A percentile compares a stretch with the other conserved stretches of the same genome.
Conservation (phyloP, 768 basidiomycete species). For the Tricholomella constricta region DNA sequence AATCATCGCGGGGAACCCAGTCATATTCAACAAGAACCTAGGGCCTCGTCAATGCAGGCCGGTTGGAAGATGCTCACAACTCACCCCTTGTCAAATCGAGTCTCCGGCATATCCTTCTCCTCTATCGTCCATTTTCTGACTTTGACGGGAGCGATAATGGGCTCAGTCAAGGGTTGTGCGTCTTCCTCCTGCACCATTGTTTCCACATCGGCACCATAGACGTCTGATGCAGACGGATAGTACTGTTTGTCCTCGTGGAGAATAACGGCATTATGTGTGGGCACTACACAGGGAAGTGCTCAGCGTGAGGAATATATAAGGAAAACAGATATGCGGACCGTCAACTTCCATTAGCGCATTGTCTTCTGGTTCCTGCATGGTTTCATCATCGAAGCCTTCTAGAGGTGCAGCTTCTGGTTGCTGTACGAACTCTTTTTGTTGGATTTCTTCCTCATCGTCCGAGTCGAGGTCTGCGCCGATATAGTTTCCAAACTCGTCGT, state of each 20-base stretch:
- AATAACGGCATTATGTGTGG: constrained; percentile 78
- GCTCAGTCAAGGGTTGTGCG: constrained; percentile 91
- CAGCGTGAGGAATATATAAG: constrained; percentile 13
- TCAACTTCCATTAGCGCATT: constrained; percentile 84
- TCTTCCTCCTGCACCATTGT: constrained; percentile 98
- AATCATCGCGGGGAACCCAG: constrained; percentile 89
- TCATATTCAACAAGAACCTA: constrained; percentile 92
- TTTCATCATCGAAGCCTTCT: constrained; percentile 83
- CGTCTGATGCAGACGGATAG: constrained; percentile 88
- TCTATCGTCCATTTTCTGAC: constrained; percentile 93
- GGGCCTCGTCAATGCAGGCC: constrained; percentile 4
- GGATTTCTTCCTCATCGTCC: constrained; percentile 70
- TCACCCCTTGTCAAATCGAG: constrained; percentile 96
- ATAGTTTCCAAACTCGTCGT: constrained; percentile 97
- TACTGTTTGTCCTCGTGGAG: constrained; percentile 99
- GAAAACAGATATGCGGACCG: constrained; percentile 42
- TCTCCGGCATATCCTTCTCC: constrained; percentile 94
- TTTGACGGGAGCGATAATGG: constrained; percentile 94
- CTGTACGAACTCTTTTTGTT: constrained; percentile 49
- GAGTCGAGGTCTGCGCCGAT: constrained; percentile 95
- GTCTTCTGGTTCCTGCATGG: constrained; percentile 53
- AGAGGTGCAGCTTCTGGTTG: constrained; percentile 53
- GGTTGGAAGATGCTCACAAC: constrained; percentile 28
- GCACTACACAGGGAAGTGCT: constrained; percentile 48
- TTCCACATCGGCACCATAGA: constrained; percentile 94